Conservation (phyloP, 2,329 filamentous ascomycete species). For the Tympanopsis confertula region DNA sequence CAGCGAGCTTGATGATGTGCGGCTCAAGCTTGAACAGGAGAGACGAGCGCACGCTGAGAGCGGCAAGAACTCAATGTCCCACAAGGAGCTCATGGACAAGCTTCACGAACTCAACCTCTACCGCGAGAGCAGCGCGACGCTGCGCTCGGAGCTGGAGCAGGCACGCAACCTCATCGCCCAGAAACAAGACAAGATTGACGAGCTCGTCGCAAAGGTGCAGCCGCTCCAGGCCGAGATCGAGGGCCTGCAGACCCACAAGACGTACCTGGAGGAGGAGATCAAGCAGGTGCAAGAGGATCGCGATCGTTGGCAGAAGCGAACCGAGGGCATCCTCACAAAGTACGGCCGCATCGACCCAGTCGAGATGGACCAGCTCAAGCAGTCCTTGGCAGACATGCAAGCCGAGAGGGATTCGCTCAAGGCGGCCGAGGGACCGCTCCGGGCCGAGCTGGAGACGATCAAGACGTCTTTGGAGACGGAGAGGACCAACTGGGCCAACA, state of each 20-base stretch:
- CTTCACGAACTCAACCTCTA: constrained; percentile 91
- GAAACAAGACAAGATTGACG: constrained; percentile 63
- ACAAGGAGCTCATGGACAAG: constrained; percentile 86
- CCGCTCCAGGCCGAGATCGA: constrained; percentile 71
- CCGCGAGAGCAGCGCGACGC: constrained; percentile 82
- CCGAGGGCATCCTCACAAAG: constrained; percentile 88
- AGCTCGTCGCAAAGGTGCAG: constrained; percentile 64
- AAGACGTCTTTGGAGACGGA: constrained; percentile 41
- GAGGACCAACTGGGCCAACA: constrained; percentile 38
- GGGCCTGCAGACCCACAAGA: constrained; percentile 70
- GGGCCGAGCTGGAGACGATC: constrained; percentile 38
- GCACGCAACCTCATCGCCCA: constrained; percentile 65
- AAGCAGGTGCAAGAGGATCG: constrained; percentile 82
- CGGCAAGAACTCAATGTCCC: constrained; percentile 62
- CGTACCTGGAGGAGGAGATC: constrained; percentile 76
- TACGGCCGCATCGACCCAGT: constrained; percentile 91
- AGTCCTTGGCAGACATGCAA: constrained; percentile 56
- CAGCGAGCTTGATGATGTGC: constrained; percentile 76
- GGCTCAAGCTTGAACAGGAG: constrained; percentile 83
- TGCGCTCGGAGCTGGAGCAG: constrained; percentile 76
- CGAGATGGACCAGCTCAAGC: constrained; percentile 80
- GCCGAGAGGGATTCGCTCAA: constrained; percentile 36
- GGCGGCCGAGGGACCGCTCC: constrained; percentile 41
- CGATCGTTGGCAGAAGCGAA: constrained; percentile 90
- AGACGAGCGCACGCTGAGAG: constrained; percentile 65